Percentiles rank a stretch among this genome's conserved stretches.
These are phyloP conservation scores for Rhodomyrtus tomentosa DNA, from an alignment of 345 rosid genomes.

Conservation along the genomic window DNA sequence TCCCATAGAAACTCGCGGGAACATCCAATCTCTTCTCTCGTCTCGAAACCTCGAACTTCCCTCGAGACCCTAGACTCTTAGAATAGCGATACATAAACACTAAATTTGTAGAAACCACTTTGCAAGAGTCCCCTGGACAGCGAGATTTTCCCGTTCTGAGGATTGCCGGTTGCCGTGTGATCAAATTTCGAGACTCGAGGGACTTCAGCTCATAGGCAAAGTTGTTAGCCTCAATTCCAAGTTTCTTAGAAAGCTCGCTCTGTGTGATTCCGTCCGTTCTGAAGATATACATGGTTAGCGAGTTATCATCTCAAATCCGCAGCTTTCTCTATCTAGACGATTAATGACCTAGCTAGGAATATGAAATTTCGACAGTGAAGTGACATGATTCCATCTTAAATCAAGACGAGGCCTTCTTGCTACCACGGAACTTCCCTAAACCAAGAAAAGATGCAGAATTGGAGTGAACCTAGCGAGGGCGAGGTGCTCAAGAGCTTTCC, in stretches of 20 bases:
- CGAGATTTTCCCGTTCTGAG: conserved; percentile 52
- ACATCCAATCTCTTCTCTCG: conserved; percentile 19
- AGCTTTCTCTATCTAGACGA: not conserved
- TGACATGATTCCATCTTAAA: not conserved
- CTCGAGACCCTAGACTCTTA: conserved; percentile 52
- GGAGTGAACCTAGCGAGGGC: conserved; percentile 39
- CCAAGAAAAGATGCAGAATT: not conserved
- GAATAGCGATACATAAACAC: conserved; percentile 53
- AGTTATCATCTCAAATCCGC: not conserved
- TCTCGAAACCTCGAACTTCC: conserved; percentile 50
- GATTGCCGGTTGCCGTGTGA: conserved; percentile 52
- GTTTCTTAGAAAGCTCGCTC: conserved; percentile 50
- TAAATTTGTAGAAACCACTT: conserved; percentile 47
- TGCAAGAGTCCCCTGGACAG: conserved; percentile 39
- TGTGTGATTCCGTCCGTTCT: conserved; percentile 69
- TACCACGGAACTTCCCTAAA: not conserved
- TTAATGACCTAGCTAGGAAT: not conserved
- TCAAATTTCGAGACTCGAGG: conserved; percentile 56
- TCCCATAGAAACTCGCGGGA: conserved; percentile 17
- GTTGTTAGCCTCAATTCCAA: conserved; percentile 58
- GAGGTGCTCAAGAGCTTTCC: conserved; percentile 48
- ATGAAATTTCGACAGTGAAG: not conserved
- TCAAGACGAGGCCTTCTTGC: not conserved
- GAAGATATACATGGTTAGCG: not conserved
- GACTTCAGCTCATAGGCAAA: conserved; percentile 51